phyloP scores from a whole-genome alignment of 2,329 filamentous ascomycete species.

The Rhynchosporium secalis region DNA sequence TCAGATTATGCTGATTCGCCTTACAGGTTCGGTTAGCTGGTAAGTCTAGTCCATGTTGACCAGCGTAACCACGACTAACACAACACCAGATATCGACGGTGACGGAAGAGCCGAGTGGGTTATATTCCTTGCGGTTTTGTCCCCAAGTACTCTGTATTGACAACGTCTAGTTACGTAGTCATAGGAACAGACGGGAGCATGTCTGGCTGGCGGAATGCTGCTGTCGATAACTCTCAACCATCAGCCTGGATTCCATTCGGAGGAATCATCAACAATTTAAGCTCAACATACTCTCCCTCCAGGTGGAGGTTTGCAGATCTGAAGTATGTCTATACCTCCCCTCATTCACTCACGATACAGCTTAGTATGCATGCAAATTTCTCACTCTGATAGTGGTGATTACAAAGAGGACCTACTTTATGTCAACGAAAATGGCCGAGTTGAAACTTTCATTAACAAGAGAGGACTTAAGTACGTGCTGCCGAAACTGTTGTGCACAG shows the following conservation, averaged over 20 bases:
- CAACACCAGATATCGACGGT: conserved; percentile 11
- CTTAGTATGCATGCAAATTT: background rate
- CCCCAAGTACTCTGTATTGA: background rate
- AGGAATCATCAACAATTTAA: conserved; percentile 1
- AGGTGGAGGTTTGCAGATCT: conserved; percentile 17
- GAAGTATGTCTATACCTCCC: background rate
- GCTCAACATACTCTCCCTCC: conserved; percentile 1
- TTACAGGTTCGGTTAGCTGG: conserved; percentile 5
- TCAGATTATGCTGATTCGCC: background rate
- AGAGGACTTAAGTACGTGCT: conserved; percentile 5
- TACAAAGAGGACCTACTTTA: conserved; percentile 14
- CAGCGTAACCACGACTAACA: background rate
- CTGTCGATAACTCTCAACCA: background rate
- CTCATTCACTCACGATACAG: background rate
- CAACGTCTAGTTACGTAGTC: background rate
- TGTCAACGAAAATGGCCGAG: conserved; percentile 10
- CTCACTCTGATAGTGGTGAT: background rate
- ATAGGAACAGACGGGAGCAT: conserved; percentile 4
- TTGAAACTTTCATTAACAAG: conserved; percentile 14
- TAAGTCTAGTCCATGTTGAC: background rate
- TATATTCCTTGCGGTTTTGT: background rate
- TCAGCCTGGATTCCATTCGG: conserved; percentile 12
- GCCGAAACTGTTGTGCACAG: background rate
- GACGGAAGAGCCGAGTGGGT: conserved; percentile 14
- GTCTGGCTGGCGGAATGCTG: conserved; percentile 16